A percentile compares a stretch with the other conserved stretches of the same genome.
phyloP scores from a whole-genome alignment of 139 green algal genomes.

The Astrephomene gubernaculifera region DNA sequence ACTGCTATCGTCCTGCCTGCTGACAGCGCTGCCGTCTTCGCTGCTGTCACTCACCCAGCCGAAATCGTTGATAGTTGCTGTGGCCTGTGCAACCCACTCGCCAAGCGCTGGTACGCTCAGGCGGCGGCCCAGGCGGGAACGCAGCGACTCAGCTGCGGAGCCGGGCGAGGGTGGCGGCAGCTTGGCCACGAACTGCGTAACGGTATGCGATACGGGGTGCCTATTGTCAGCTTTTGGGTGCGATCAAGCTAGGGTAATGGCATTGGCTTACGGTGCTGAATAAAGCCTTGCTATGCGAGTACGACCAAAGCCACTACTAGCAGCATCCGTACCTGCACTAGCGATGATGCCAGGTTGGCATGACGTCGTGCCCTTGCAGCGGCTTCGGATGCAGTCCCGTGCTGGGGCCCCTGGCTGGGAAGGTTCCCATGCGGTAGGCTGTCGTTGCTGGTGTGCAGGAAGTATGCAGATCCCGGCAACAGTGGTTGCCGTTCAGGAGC shows the following conservation, averaged over 20 bases:
- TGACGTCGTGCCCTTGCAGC: not conserved
- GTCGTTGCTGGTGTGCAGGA: slow-evolving; percentile 16
- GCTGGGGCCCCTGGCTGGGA: not conserved
- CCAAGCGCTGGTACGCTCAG: not conserved
- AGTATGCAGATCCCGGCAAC: not conserved
- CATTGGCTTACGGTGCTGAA: too few relatives aligned
- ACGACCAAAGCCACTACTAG: too few relatives aligned
- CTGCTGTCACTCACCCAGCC: not conserved
- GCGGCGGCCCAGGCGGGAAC: not conserved
- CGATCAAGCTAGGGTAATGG: too few relatives aligned
- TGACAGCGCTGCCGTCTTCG: too few relatives aligned
- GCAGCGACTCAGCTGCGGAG: not conserved
- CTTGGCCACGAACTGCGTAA: slow-evolving; percentile 9
- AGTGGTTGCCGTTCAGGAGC: not conserved
- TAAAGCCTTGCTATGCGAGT: too few relatives aligned
- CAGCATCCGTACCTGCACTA: not conserved
- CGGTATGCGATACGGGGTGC: too few relatives aligned
- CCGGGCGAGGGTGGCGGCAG: not conserved
- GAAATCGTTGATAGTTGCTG: too few relatives aligned
- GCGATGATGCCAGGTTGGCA: not conserved
- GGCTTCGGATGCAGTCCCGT: not conserved
- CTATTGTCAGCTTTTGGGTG: too few relatives aligned
- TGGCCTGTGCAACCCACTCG: not conserved
- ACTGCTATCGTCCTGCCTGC: too few relatives aligned
- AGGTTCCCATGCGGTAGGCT: not conserved